Conservation (phyloP, 257 asterid species). For the Solanum medicagineum region DNA sequence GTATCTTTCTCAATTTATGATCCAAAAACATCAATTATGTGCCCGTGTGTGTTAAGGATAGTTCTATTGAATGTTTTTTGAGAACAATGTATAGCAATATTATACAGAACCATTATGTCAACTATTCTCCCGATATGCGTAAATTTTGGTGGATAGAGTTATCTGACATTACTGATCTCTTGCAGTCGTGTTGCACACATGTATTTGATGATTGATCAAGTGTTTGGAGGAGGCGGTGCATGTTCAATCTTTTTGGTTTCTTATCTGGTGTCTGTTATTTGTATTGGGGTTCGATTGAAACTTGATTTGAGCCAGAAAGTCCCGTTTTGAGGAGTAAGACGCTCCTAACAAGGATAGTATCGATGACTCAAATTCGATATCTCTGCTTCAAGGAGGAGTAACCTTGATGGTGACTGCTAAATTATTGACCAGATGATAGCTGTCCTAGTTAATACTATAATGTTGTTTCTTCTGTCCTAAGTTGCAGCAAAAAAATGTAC, state of each 20-base stretch:
- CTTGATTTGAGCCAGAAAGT: background rate
- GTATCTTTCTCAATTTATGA: background rate
- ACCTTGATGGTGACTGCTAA: background rate
- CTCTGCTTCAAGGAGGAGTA: fast-evolving
- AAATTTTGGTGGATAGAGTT: background rate
- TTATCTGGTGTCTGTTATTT: background rate
- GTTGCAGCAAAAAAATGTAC: background rate
- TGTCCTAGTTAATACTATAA: background rate
- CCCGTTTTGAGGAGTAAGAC: background rate
- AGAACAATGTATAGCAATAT: background rate
- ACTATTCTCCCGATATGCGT: background rate
- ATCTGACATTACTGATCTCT: background rate
- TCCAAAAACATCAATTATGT: background rate
- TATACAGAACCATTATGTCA: background rate
- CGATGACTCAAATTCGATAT: fast-evolving
- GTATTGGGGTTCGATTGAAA: background rate
- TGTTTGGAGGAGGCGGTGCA: background rate
- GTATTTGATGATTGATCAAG: background rate
- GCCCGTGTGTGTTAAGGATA: background rate
- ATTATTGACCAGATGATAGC: background rate
- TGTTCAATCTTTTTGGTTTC: background rate
- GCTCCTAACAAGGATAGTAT: background rate
- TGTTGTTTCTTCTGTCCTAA: background rate
- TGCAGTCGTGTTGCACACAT: background rate
- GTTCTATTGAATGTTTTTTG: background rate